phyloP scores from a whole-genome alignment of 208 protist genomes.

The Leishmania aethiopica region DNA sequence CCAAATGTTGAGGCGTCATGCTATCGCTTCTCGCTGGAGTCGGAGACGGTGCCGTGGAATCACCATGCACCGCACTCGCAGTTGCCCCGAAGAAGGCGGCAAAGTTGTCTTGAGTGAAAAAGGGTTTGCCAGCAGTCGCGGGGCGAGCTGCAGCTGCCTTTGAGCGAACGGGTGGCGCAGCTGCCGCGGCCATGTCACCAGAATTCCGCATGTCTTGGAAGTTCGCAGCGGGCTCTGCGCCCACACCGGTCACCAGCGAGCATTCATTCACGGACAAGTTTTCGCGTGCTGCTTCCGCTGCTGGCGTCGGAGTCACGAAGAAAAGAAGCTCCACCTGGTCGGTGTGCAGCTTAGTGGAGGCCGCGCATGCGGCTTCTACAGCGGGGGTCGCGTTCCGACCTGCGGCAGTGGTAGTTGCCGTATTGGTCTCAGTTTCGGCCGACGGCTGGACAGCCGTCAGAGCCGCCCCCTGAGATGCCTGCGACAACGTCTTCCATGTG shows the following conservation, averaged over 20 bases:
- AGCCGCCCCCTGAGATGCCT: background rate
- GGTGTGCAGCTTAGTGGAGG: too few relatives aligned
- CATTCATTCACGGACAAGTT: too few relatives aligned
- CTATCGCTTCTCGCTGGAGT: background rate
- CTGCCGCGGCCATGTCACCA: background rate
- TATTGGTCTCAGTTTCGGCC: background rate
- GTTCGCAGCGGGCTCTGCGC: too few relatives aligned
- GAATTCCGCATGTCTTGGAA: too few relatives aligned
- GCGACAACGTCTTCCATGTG: background rate
- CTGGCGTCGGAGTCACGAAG: too few relatives aligned
- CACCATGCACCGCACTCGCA: background rate
- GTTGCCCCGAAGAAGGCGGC: background rate
- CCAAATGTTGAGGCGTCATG: background rate
- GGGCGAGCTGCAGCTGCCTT: background rate
- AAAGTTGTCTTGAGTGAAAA: slow-evolving; percentile 29
- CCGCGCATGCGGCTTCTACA: too few relatives aligned
- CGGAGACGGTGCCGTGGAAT: background rate
- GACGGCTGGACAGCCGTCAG: too few relatives aligned
- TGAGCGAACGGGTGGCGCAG: background rate
- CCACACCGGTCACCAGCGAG: too few relatives aligned
- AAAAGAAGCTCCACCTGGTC: too few relatives aligned
- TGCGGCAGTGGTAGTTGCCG: too few relatives aligned
- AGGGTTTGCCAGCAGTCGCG: background rate
- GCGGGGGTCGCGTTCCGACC: too few relatives aligned
- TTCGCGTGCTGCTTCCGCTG: too few relatives aligned